Base-by-base conservation (phyloP, 2,329 filamentous ascomycete genomes). In the Pseudocercospora macadamiae region DNA sequence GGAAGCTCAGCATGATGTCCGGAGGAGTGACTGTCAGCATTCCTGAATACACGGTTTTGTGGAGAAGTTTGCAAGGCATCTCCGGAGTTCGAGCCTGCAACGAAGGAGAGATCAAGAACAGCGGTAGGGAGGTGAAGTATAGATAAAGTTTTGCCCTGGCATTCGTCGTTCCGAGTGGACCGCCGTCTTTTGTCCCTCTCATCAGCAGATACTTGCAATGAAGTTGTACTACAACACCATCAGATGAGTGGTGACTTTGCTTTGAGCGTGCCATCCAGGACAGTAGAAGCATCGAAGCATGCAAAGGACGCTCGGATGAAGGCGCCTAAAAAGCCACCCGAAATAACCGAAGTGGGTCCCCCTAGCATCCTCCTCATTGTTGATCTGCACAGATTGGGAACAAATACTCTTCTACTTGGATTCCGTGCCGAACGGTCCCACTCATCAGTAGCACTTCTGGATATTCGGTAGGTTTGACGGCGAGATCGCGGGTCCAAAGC, bases 381-480 rank as follows among this genome's bases (percentile, higher is more conserved):
- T 16, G 28, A 34, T 51, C 47, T 51, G 16, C 4, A 51, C 25
- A 51, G 25, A 34, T 34, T 45, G 39, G n/a, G 39, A 45, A 45
- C 3, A 21, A 32, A 19, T 19, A 45, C 12, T 45, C 18, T 45
- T 12, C 16, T 14, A 51, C 26, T 10, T 21, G 18, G 10, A 12
- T n/a, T 34, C 12, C 5, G 12, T 51, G 26, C 16, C 47, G 16
- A 51, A 32, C 12, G 26, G 23, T 19, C 19, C 26, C 47, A 32
- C 47, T 19, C 23, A n/a, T n/a, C n/a, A 9, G 34, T 51, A 23
- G 47, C 12, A 16, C 25, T 36, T 23, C 47, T 19, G 47, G 19
- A 51, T 23, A 21, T 36, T 51, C 47, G 47, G 47, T 51, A 23
- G 28, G 47, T 51, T 51, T 51, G 28, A 21, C 26, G 47, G 47